Evolutionary conservation across 257 asterid genomes (phyloP), one percentile per base, ranked within the genome.

Genomic region (Solanum pimpinellifolium): DNA sequence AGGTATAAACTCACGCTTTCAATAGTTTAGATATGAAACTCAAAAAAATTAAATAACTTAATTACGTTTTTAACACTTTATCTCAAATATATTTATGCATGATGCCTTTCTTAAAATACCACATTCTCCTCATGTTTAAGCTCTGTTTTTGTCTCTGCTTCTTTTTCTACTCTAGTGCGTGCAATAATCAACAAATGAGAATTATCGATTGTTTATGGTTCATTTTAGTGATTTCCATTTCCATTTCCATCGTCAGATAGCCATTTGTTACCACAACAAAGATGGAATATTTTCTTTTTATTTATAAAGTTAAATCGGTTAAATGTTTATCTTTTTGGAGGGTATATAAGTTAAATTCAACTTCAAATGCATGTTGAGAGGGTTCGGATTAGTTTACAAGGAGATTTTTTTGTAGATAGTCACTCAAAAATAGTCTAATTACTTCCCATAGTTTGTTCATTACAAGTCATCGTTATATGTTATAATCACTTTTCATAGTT

Each of bases 1-100:
- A 33, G 35, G 1, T 0, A 33, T 33, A 33, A 33, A 33, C 35
- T 33, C 35, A 33, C 35, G 4, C 35, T 33, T 33, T 33, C 35
- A 33, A 3, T 1, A 33, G 5, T 33, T 33, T 33, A 4, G 1
- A 33, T 33, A 4, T 33, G 0, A 33, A 33, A 33, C 35, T 33
- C 5, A 4, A 33, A 3, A 3, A 33, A 33, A 33, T 0, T 31
- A 3, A 33, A 33, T 3, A 33, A 1, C 0, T 33, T 33, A 4
- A 4, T 0, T 33, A 1, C 35, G 1, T 33, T 33, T 33, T 33
- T 33, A 0, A 33, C 35, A 33, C 35, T 33, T 33, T 33, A 33
- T 33, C 35, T 33, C 35, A 20, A 20, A 8, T 0, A 18, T 4
- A 0, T 56, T 56, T 56, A 56, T 56, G 7, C 4, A 0, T 6